Evolutionary conservation across 2,329 filamentous ascomycete species (phyloP).

Genomic region (Pestalotiopsis sp.): DNA sequence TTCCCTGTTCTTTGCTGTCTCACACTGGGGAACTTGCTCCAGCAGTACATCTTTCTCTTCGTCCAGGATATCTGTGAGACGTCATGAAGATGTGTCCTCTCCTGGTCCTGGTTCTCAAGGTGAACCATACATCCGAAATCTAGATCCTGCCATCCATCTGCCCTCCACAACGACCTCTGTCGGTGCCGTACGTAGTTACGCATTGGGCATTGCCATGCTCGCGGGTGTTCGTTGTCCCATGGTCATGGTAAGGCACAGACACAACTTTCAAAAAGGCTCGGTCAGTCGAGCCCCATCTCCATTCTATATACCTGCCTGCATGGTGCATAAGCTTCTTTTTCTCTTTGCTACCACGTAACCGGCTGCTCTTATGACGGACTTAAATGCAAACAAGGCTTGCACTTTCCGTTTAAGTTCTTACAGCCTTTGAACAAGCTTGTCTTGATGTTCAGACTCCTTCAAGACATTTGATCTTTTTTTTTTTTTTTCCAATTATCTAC

Average conservation of each 20-base stretch:
- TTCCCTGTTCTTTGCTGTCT: conserved; percentile 18
- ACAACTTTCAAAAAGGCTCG: not conserved
- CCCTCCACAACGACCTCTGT: not conserved
- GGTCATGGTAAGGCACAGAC: not conserved
- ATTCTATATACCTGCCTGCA: conserved; percentile 10
- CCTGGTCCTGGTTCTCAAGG: not conserved
- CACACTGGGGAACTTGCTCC: conserved; percentile 14
- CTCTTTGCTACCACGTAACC: not conserved
- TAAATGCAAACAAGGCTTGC: conserved; percentile 20
- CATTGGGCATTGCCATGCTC: not conserved
- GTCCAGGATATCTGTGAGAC: not conserved
- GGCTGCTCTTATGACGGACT: not conserved
- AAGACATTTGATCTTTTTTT: conserved; percentile 17
- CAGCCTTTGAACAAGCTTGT: conserved; percentile 16
- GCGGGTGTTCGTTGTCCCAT: not conserved
- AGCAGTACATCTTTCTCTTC: not conserved
- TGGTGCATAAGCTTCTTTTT: not conserved
- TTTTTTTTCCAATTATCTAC: conserved; percentile 7
- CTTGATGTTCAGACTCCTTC: conserved; percentile 23
- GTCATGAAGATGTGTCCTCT: not conserved
- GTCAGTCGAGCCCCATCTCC: not conserved
- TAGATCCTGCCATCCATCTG: not conserved
- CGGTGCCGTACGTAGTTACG: not conserved
- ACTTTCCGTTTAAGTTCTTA: conserved; percentile 15
- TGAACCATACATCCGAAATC: not conserved